These are phyloP conservation scores for Stipa capillata DNA, from an alignment of 176 grass and related monocot species.

Conservation along the genomic window DNA sequence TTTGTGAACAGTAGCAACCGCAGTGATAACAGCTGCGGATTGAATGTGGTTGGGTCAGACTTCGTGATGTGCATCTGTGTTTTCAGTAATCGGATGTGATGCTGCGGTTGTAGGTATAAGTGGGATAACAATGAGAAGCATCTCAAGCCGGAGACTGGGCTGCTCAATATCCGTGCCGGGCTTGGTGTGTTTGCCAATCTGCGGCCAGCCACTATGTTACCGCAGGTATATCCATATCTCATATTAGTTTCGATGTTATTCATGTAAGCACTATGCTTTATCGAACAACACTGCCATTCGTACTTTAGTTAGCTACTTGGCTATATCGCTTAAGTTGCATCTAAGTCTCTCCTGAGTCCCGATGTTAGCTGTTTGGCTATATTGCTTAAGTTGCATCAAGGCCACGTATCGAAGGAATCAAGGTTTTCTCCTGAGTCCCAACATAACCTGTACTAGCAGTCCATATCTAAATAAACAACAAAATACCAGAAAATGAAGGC, in stretches of 20 bases:
- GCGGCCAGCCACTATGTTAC: slow-evolving; percentile 67
- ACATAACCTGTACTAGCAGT: background rate
- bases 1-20: background rate
- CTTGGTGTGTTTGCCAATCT: slow-evolving; percentile 82
- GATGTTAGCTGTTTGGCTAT: background rate
- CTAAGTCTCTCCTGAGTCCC: background rate
- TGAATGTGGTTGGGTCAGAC: background rate
- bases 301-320: background rate
- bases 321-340: background rate
- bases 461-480: background rate
- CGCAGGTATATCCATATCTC: slow-evolving; percentile 32
- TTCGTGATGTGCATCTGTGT: background rate
- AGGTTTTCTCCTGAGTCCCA: background rate
- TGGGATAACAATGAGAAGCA: slow-evolving; percentile 98
- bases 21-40: background rate
- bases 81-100: background rate
- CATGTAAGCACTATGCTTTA: background rate
- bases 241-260: background rate
- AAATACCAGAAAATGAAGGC: background rate
- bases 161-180: slow-evolving; percentile 69
- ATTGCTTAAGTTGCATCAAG: background rate
- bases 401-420: background rate
- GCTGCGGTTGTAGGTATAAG: slow-evolving; percentile 49
- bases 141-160: slow-evolving; percentile 81
- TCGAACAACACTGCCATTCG: background rate